Conservation (phyloP, 257 asterid genomes). For the Jasminum sambac region DNA sequence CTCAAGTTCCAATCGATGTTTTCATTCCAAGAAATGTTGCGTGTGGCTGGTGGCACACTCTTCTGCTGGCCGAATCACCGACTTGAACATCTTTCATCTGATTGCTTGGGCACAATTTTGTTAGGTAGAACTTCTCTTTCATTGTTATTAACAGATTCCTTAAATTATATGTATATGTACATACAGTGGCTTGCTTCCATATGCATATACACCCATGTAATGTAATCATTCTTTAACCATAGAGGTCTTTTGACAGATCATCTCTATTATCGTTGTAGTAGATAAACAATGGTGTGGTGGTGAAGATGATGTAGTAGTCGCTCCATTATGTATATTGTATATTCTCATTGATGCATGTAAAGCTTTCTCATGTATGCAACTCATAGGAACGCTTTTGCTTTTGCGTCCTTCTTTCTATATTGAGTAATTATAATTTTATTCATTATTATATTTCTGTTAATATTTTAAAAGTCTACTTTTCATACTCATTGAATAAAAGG, state of each 20-base stretch:
- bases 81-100: constrained; percentile 35
- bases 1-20: constrained; percentile 59
- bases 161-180: constrained; percentile 25
- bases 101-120: constrained; percentile 53
- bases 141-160: constrained; percentile 14
- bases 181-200: constrained; percentile 27
- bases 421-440: background rate
- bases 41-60: constrained; percentile 99
- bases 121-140: constrained; percentile 43
- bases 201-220: constrained; percentile 10
- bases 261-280: background rate
- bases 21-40: constrained; percentile 57
- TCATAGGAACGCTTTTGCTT: background rate
- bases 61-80: constrained; percentile 66
- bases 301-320: background rate
- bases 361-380: background rate
- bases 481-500: too few relatives aligned
- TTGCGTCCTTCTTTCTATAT: background rate
- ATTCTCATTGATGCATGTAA: constrained; percentile 21
- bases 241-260: background rate
- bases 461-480: too few relatives aligned
- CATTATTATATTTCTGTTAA: background rate
- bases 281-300: background rate
- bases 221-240: constrained; percentile 7
- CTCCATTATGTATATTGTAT: constrained; percentile 23